These are phyloP conservation scores for Iberis pinnata DNA, from an alignment of 345 rosid genomes.

Conservation along the genomic window DNA sequence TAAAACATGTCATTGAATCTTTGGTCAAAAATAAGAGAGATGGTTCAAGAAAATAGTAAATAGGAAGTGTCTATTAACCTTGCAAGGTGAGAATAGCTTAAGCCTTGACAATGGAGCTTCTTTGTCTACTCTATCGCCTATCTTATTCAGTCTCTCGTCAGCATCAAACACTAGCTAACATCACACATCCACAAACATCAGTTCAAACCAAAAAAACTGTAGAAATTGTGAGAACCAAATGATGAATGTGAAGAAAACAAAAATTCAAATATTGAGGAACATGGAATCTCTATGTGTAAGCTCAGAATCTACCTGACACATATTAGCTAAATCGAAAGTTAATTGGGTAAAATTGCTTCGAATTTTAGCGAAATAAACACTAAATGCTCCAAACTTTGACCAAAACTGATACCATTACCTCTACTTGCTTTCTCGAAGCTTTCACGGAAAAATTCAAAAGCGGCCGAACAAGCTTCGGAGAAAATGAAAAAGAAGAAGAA, in stretches of 20 bases:
- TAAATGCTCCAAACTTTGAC: background rate
- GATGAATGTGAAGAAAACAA: background rate
- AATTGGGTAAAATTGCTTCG: background rate
- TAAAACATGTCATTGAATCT: background rate
- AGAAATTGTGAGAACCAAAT: background rate
- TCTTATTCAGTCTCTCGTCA: slow-evolving; percentile 66
- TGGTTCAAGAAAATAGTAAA: slow-evolving; percentile 24
- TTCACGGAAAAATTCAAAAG: slow-evolving; percentile 33
- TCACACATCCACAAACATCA: slow-evolving; percentile 12
- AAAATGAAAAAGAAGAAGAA: slow-evolving; percentile 7
- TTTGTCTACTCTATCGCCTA: slow-evolving; percentile 70
- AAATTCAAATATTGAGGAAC: background rate
- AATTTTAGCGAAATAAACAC: background rate
- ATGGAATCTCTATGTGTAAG: too few species aligned
- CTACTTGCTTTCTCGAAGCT: slow-evolving; percentile 50
- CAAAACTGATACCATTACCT: slow-evolving; percentile 36
- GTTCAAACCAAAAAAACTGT: too few species aligned
- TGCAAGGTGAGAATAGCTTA: slow-evolving; percentile 92
- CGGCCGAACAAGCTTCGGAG: slow-evolving; percentile 31
- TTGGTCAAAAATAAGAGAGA: background rate
- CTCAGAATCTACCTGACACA: too few species aligned
- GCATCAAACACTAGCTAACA: slow-evolving; percentile 74
- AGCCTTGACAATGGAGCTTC: slow-evolving; percentile 89
- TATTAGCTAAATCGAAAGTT: background rate
- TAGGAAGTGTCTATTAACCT: slow-evolving; percentile 35